These are phyloP conservation scores for Secale cereale DNA, from an alignment of 176 grass and related monocot genomes.

Conservation along the genomic window DNA sequence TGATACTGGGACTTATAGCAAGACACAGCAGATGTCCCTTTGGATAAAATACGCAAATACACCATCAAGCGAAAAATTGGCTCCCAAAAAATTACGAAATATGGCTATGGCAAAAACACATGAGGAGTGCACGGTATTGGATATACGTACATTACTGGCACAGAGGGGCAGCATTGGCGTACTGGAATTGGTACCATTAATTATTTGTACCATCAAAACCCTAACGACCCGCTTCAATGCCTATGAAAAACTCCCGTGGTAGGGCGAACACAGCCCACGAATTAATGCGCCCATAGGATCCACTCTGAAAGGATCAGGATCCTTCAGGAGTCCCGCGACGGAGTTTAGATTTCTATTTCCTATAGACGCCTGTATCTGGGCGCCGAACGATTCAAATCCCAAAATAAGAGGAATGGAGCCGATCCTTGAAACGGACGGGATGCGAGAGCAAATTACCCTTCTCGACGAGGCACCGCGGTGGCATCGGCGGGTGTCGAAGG, in stretches of 20 bases:
- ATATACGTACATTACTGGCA: neutral
- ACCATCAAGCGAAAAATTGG: neutral
- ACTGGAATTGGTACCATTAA: neutral
- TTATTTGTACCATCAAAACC: conserved; percentile 13
- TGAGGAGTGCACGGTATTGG: neutral
- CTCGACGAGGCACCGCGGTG: neutral
- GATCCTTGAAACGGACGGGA: neutral
- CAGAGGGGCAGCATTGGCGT: neutral
- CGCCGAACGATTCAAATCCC: conserved; percentile 20
- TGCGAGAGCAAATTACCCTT: conserved; percentile 10
- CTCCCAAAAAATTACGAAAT: neutral
- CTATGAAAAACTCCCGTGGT: neutral
- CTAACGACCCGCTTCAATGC: conserved; percentile 29
- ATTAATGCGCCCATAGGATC: neutral
- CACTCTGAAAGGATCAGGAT: neutral
- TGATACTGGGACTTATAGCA: neutral
- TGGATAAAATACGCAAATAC: neutral
- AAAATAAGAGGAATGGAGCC: neutral
- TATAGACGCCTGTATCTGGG: neutral
- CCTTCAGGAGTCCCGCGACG: neutral
- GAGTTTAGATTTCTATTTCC: conserved; percentile 8
- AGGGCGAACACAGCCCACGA: neutral
- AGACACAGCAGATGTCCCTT: neutral
- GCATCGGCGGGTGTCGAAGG: neutral
- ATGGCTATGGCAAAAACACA: neutral